These are phyloP conservation scores for Cladophialophora immunda DNA, from an alignment of 2,329 filamentous ascomycete species.

Conservation along the genomic window DNA sequence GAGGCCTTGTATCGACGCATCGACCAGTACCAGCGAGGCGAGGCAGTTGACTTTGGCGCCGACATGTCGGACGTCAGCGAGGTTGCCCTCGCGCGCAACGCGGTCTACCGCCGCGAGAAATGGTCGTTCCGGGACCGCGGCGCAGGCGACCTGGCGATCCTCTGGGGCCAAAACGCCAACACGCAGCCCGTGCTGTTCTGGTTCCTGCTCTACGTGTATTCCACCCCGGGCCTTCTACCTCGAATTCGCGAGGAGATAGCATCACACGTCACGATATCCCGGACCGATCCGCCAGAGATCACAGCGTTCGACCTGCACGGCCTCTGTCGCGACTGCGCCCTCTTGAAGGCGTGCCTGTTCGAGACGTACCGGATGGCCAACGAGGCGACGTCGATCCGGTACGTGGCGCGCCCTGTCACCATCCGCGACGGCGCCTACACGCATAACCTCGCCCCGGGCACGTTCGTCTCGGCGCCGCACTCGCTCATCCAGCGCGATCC, in stretches of 20 bases:
- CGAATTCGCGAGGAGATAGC: slow-evolving; percentile 13
- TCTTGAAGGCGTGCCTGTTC: slow-evolving; percentile 20
- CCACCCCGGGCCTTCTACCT: not conserved
- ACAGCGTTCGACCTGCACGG: not conserved
- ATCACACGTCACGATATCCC: not conserved
- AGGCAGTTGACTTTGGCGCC: not conserved
- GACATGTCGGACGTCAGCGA: slow-evolving; percentile 5
- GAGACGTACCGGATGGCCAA: slow-evolving; percentile 18
- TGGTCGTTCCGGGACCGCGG: slow-evolving; percentile 6
- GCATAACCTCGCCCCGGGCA: slow-evolving; percentile 7
- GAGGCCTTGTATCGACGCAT: slow-evolving; percentile 6
- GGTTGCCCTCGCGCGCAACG: not conserved
- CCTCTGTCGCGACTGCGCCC: not conserved
- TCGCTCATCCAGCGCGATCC: slow-evolving; percentile 11
- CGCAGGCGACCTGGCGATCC: slow-evolving; percentile 6
- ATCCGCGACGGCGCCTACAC: not conserved
- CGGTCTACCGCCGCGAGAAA: slow-evolving; percentile 3
- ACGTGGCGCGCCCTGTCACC: slow-evolving; percentile 5
- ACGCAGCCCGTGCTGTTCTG: slow-evolving; percentile 15
- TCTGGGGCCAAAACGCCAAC: slow-evolving; percentile 16
- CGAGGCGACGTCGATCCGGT: slow-evolving; percentile 14
- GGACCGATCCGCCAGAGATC: not conserved
- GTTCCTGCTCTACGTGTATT: slow-evolving; percentile 15
- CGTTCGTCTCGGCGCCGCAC: slow-evolving; percentile 16
- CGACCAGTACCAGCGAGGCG: slow-evolving; percentile 4